Conservation (phyloP, 768 basidiomycete genomes). For the Daedaleopsis nitida region DNA sequence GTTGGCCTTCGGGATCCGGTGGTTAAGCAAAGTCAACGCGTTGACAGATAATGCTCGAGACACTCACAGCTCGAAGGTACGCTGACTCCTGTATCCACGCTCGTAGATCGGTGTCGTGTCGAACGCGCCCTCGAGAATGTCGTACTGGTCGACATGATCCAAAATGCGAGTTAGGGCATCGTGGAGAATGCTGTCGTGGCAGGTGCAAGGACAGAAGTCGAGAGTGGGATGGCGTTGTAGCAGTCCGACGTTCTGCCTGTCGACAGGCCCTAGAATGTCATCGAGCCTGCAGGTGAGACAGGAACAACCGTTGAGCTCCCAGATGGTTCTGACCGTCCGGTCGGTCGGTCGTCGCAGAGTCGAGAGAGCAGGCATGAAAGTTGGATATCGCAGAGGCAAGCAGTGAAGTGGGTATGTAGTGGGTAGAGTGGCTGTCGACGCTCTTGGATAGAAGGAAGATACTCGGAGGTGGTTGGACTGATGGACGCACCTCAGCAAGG, state of each 20-base stretch:
- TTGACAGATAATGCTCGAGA: neutral
- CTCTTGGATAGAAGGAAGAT: no score
- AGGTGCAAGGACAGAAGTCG: neutral
- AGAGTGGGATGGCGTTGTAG: neutral
- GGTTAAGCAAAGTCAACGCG: neutral
- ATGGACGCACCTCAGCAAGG: neutral
- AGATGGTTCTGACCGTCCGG: no score
- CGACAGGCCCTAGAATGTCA: neutral
- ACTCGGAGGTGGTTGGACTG: neutral
- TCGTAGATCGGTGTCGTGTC: neutral
- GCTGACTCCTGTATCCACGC: neutral
- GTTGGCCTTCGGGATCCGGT: neutral
- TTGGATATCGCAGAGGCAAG: no score
- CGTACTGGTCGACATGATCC: neutral
- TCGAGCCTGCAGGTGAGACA: neutral
- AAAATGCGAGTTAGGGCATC: neutral
- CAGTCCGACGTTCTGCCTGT: neutral
- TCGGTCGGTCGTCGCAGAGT: no score
- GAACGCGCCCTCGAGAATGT: neutral
- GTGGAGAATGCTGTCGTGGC: neutral
- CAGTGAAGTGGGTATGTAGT: no score
- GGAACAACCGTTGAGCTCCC: neutral
- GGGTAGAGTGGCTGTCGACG: no score
- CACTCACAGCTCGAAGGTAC: neutral
- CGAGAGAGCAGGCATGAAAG: no score